Conservation (phyloP, 2,329 filamentous ascomycete species). For the Diaporthe destruens region DNA sequence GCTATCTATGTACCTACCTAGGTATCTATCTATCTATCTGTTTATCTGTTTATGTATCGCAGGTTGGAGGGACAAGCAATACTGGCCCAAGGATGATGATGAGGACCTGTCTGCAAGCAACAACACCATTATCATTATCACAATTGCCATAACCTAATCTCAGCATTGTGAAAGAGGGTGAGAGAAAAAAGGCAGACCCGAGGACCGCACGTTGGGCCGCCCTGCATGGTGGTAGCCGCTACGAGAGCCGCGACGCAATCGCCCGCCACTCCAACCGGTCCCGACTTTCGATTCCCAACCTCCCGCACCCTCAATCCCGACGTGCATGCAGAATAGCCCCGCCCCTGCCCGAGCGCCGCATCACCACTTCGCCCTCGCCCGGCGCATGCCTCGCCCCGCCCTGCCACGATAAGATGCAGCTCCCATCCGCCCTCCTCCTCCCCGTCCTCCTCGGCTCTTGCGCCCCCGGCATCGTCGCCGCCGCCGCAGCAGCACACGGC, state of each 20-base stretch:
- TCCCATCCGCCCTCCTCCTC: slow-evolving; percentile 29
- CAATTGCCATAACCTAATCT: neutral
- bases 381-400: slow-evolving; percentile 10
- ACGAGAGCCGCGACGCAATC: slow-evolving; percentile 23
- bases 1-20: neutral
- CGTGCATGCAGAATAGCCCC: slow-evolving; percentile 13
- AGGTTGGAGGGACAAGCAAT: neutral
- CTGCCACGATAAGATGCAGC: slow-evolving; percentile 37
- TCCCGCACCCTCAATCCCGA: slow-evolving; percentile 8
- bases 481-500: slow-evolving; percentile 40
- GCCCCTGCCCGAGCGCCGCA: slow-evolving; percentile 1
- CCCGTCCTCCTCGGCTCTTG: slow-evolving; percentile 34
- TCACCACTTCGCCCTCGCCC: neutral
- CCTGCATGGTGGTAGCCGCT: slow-evolving; percentile 2
- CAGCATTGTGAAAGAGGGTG: slow-evolving; percentile 5
- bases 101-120: neutral
- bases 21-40: no score
- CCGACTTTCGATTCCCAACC: neutral
- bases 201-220: neutral
- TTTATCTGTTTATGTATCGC: neutral
- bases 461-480: slow-evolving; percentile 24
- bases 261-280: neutral
- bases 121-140: slow-evolving; percentile 1
- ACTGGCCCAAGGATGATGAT: neutral
- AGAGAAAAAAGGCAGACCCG: no score